Conservation (phyloP, 129 eudicot species). For the Tagetes patula region DNA sequence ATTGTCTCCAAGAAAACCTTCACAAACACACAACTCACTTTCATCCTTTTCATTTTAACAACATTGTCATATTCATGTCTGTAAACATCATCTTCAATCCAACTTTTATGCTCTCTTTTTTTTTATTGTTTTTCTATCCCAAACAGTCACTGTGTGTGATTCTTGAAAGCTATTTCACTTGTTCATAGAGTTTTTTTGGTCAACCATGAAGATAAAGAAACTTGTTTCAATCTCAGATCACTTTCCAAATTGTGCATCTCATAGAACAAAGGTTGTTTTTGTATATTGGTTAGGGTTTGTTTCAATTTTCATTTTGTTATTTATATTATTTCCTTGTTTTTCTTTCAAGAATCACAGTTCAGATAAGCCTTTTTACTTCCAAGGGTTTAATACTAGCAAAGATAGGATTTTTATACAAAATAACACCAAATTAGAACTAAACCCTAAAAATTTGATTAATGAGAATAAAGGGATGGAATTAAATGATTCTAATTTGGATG, state of each 20-base stretch:
- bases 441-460: slow-evolving; percentile 15
- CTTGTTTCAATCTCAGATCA: slow-evolving; percentile 48
- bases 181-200: slow-evolving; percentile 21
- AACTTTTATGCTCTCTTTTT: slow-evolving; percentile 20
- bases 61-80: background rate
- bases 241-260: slow-evolving; percentile 42
- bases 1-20: slow-evolving; percentile 35
- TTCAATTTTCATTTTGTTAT: slow-evolving; percentile 42
- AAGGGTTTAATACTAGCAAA: slow-evolving; percentile 45
- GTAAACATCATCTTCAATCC: background rate
- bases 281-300: slow-evolving; percentile 55
- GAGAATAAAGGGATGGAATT: slow-evolving; percentile 24
- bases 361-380: slow-evolving; percentile 42
- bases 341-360: slow-evolving; percentile 48
- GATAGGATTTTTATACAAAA: slow-evolving; percentile 24
- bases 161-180: slow-evolving; percentile 14
- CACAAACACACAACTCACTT: slow-evolving; percentile 30
- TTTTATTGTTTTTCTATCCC: slow-evolving; percentile 17
- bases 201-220: slow-evolving; percentile 42
- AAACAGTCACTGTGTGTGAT: slow-evolving; percentile 19
- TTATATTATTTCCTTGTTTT: slow-evolving; percentile 40
- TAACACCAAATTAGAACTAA: slow-evolving; percentile 37
- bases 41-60: slow-evolving; percentile 14
- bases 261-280: slow-evolving; percentile 61
- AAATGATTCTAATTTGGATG: slow-evolving; percentile 31